phyloP scores from a whole-genome alignment of 306 rosid species.

The Alnus rubra region DNA sequence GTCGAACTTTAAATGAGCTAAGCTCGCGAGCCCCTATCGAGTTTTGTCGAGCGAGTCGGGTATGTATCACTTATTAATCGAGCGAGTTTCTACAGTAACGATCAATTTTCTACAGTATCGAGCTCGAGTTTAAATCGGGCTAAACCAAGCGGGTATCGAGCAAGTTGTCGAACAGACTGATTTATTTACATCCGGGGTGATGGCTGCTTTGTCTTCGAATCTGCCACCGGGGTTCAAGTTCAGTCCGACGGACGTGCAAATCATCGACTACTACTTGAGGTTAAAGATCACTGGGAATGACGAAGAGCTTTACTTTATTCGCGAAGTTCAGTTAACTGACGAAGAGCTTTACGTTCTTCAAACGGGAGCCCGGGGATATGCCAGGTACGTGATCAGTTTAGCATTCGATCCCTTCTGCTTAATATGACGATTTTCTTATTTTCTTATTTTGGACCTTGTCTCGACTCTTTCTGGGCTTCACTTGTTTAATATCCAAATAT shows the following conservation, averaged over 20 bases:
- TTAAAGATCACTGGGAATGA: constrained; percentile 71
- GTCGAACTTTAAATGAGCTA: too few species aligned
- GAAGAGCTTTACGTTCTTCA: constrained; percentile 39
- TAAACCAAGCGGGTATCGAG: too few species aligned
- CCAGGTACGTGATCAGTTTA: constrained; percentile 53
- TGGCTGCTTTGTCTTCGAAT: constrained; percentile 42
- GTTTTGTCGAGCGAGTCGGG: too few species aligned
- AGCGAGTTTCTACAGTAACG: too few species aligned
- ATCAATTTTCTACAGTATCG: too few species aligned
- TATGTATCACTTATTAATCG: too few species aligned
- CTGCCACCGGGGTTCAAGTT: constrained; percentile 84
- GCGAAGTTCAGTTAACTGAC: constrained; percentile 57
- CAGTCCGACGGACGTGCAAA: constrained; percentile 80
- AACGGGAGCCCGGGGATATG: constrained; percentile 92
- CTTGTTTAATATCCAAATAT: neutral
- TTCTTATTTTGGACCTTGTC: neutral
- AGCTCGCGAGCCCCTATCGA: too few species aligned
- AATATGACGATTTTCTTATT: too few species aligned
- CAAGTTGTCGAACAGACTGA: too few species aligned
- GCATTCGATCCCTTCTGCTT: too few species aligned
- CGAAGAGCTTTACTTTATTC: constrained; percentile 56
- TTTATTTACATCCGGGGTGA: neutral
- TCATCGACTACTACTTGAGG: constrained; percentile 57
- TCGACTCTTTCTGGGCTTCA: neutral
- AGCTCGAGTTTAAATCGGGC: too few species aligned